Evolutionary conservation across 106 monocot genomes (phyloP), one percentile per base, ranked within the genome.

Genomic region (Acanthochlamys bracteata): DNA sequence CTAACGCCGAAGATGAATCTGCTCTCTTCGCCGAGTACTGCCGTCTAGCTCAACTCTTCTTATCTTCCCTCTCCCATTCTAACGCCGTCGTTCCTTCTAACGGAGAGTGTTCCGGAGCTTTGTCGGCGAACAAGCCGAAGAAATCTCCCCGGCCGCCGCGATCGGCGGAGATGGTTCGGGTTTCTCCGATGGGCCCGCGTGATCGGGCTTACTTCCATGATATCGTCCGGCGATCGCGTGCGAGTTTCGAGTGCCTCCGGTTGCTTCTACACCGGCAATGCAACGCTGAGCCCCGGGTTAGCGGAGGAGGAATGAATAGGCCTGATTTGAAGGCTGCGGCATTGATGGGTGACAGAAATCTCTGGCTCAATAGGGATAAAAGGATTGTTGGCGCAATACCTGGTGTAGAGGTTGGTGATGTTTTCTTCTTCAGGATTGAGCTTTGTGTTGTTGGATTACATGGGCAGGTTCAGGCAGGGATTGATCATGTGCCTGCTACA

Each of bases 391-490:
- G 96, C 11, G 33, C 91, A 17, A 88, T 98, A 41, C 88, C 88
- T 0, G 96, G 96, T 33, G 74, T 88, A n/a, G n/a, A 53, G 22
- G 71, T 99, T 9, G 98, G 98, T 4, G 98, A 99, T 61, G 73
- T 82, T 40, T 99, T 86, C 78, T 89, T 92, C 73, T 99, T 75
- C 55, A 73, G 98, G 39, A 85, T 88, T 71, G 98, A 99, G 78
- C 73, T 99, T 15, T 89, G 88, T 68, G 83, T 99, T 12, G 52
- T 99, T 16, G 98, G 98, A 3, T 69, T 99, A 43, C 98, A 99
- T 33, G 98, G 98, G 7, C 98, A 92, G 68, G 82, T 81, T 15
- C 98, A 99, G 73, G 98, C 92, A 21, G 98, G 98, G 4, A 89
- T 89, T 26, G 88, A 89, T 46, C 80, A 81, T 39, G 81, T 89